phyloP scores from a whole-genome alignment of 805 yeast genomes.

The Nakazawaea wickerhamii region DNA sequence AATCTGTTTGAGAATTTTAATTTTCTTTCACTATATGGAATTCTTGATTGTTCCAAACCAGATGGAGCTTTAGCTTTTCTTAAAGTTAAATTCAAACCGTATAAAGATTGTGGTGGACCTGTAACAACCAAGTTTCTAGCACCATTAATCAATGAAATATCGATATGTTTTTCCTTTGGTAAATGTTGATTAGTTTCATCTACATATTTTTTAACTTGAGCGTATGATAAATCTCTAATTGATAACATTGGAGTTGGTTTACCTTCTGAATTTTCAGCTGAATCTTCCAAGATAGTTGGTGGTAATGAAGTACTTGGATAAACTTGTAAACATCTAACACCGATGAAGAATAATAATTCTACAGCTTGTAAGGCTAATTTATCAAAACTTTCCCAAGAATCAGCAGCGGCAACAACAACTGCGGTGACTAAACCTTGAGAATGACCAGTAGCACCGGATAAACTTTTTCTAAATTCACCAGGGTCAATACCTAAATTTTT shows the following conservation, averaged over 20 bases:
- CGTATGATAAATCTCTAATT: constrained; percentile 76
- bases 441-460: constrained; percentile 81
- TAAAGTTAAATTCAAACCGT: constrained; percentile 88
- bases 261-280: constrained; percentile 92
- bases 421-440: constrained; percentile 93
- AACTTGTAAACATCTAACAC: constrained; percentile 82
- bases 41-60: constrained; percentile 91
- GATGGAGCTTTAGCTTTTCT: constrained; percentile 93
- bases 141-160: constrained; percentile 88
- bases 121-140: constrained; percentile 92
- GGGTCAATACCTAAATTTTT: constrained; percentile 82
- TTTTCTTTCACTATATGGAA: constrained; percentile 92
- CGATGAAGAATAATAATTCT: constrained; percentile 84
- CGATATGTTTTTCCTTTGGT: constrained; percentile 87
- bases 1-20: constrained; percentile 89
- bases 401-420: constrained; percentile 70
- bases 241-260: constrained; percentile 97
- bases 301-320: constrained; percentile 94
- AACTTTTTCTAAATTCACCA: constrained; percentile 69
- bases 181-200: constrained; percentile 88
- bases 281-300: constrained; percentile 88
- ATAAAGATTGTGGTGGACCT: constrained; percentile 97
- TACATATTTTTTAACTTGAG: constrained; percentile 74
- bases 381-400: constrained; percentile 81
- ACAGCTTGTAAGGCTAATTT: constrained; percentile 71